A percentile compares a stretch with the other conserved stretches of the same genome.
Evolutionary conservation across 768 basidiomycete genomes (phyloP).

Genomic region (Rhodosporidiobolus sp.): DNA sequence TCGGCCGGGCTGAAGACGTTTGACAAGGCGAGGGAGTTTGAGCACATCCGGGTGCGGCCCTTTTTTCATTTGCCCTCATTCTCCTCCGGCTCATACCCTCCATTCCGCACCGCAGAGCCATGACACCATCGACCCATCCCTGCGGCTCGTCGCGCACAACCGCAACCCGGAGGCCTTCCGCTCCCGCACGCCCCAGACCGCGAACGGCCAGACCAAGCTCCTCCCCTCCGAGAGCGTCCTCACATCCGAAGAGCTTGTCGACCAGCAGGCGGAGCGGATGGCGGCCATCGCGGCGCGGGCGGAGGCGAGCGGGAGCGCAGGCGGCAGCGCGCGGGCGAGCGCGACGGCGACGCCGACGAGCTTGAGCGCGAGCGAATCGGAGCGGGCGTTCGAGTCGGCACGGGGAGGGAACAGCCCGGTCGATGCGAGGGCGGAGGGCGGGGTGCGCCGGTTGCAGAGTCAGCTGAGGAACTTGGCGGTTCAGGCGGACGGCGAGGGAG

Average conservation of each 20-base stretch:
- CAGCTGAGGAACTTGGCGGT: not conserved
- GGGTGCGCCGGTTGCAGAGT: not conserved
- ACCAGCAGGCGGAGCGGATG: constrained; percentile 13
- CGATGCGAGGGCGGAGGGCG: not conserved
- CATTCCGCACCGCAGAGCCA: constrained; percentile 17
- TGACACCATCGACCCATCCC: constrained; percentile 40
- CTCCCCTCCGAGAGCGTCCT: constrained; percentile 39
- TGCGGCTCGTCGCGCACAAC: constrained; percentile 43
- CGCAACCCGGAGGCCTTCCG: constrained; percentile 12
- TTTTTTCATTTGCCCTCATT: not conserved
- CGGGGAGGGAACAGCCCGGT: not conserved
- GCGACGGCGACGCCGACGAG: not conserved
- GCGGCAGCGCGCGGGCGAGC: not conserved
- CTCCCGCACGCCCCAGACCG: too few relatives aligned
- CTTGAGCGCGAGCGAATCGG: not conserved
- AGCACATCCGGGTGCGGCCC: constrained; percentile 26
- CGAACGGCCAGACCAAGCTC: constrained; percentile 41
- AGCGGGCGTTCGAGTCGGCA: not conserved
- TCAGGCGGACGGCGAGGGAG: not conserved
- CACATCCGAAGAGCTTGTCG: constrained; percentile 19
- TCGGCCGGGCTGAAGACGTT: constrained; percentile 25
- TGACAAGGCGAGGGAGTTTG: constrained; percentile 39
- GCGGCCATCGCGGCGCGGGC: not conserved
- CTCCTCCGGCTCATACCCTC: too few relatives aligned
- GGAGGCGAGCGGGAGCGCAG: not conserved